These are phyloP conservation scores for Vanilla planifolia DNA, from an alignment of 106 monocot species.

Conservation along the genomic window DNA sequence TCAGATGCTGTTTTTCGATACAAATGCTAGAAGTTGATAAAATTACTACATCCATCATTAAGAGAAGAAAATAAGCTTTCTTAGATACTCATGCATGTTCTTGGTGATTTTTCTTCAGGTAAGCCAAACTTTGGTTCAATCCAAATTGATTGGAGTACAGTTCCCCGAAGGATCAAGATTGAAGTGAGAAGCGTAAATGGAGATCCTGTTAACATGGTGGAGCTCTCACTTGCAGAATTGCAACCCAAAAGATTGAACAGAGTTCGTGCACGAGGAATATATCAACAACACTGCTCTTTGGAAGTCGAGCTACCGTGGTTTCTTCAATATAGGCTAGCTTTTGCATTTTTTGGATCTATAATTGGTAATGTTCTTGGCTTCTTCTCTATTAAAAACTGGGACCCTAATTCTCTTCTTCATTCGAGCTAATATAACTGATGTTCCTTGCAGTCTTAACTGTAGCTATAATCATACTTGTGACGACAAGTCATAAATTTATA, in stretches of 20 bases:
- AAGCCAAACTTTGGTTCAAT: constrained; percentile 84
- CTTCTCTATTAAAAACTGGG: neutral
- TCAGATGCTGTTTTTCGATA: neutral
- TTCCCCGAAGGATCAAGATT: constrained; percentile 50
- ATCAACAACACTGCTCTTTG: constrained; percentile 43
- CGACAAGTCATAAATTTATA: neutral
- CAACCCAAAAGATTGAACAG: constrained; percentile 10
- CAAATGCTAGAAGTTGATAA: neutral
- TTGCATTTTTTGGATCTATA: constrained; percentile 24
- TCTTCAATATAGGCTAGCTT: constrained; percentile 31
- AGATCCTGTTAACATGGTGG: constrained; percentile 31
- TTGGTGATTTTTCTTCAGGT: constrained; percentile 32
- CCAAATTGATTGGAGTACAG: constrained; percentile 65
- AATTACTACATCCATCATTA: neutral
- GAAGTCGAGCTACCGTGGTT: constrained; percentile 66
- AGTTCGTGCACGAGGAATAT: constrained; percentile 2
- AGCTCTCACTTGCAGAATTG: constrained; percentile 54
- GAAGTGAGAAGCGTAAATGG: constrained; percentile 54
- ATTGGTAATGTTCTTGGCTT: constrained; percentile 24
- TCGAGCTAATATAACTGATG: neutral
- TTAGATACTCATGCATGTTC: neutral
- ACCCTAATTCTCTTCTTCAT: neutral
- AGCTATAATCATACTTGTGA: neutral
- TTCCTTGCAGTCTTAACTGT: neutral
- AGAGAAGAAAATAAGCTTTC: neutral